phyloP scores from a whole-genome alignment of 2,329 filamentous ascomycete genomes.

The Penicillium freii region DNA sequence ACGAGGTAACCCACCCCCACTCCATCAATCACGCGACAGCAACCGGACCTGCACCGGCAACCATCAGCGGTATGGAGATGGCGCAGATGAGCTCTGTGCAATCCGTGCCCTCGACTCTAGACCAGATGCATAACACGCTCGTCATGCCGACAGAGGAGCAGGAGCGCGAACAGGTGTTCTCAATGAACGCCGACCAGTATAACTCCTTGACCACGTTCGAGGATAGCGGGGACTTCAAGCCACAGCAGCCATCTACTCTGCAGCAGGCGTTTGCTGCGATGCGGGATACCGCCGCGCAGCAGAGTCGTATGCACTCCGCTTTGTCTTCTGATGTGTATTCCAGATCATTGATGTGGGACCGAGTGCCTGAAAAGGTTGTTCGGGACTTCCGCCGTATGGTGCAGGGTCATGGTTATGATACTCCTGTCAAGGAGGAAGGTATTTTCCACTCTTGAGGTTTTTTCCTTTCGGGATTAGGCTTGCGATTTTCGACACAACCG shows the following conservation, averaged over 20 bases:
- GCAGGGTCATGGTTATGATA: slow-evolving; percentile 65
- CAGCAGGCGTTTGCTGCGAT: slow-evolving; percentile 73
- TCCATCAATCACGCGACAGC: slow-evolving; percentile 45
- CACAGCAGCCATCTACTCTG: slow-evolving; percentile 43
- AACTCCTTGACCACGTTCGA: slow-evolving; percentile 75
- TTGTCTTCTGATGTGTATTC: slow-evolving; percentile 82
- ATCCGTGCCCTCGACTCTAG: slow-evolving; percentile 49
- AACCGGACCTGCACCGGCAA: slow-evolving; percentile 29
- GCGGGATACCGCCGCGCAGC: slow-evolving; percentile 66
- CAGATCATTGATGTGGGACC: slow-evolving; percentile 87
- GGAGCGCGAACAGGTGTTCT: slow-evolving; percentile 83
- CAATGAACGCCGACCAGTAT: slow-evolving; percentile 82
- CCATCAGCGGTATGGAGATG: slow-evolving; percentile 42
- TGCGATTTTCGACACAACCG: neutral
- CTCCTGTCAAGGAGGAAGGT: slow-evolving; percentile 35
- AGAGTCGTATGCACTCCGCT: slow-evolving; percentile 42
- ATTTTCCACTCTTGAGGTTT: slow-evolving; percentile 12
- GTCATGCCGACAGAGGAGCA: slow-evolving; percentile 78
- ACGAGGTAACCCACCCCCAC: slow-evolving; percentile 51
- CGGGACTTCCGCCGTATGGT: slow-evolving; percentile 91
- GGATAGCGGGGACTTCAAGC: slow-evolving; percentile 43
- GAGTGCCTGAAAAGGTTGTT: slow-evolving; percentile 88
- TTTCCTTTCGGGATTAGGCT: neutral
- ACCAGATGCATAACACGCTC: slow-evolving; percentile 65
- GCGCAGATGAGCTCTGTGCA: slow-evolving; percentile 33